Percentiles rank a stretch among this genome's conserved stretches.
phyloP scores from a whole-genome alignment of 768 basidiomycete species.

The Psilocybe cubensis region DNA sequence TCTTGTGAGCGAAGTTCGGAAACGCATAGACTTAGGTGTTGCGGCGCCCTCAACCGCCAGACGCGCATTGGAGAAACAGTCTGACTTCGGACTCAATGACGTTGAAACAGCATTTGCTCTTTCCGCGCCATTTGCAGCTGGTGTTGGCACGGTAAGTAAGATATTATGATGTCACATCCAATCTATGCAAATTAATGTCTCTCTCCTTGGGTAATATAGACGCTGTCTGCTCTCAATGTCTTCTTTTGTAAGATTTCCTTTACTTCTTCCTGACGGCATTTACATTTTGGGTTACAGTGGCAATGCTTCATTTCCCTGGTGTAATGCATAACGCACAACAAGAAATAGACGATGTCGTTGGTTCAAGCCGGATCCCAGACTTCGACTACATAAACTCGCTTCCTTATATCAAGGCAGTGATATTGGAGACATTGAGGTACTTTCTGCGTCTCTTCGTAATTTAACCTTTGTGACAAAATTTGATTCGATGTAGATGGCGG shows the following conservation, averaged over 20 bases:
- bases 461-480: too few relatives aligned
- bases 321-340: constrained; percentile 35
- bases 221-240: constrained; percentile 7
- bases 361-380: constrained; percentile 31
- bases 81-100: constrained; percentile 43
- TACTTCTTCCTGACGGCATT: not conserved
- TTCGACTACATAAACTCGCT: constrained; percentile 31
- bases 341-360: constrained; percentile 38
- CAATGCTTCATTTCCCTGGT: constrained; percentile 34
- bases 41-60: constrained; percentile 37
- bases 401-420: constrained; percentile 27
- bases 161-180: not conserved
- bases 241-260: constrained; percentile 14
- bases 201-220: not conserved
- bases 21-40: constrained; percentile 22
- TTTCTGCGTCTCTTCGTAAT: constrained; percentile 3
- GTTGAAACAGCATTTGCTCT: constrained; percentile 45
- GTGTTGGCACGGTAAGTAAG: constrained; percentile 32
- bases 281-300: constrained; percentile 27
- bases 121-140: constrained; percentile 32
- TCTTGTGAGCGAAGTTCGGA: constrained; percentile 27
- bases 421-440: constrained; percentile 27
- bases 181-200: constrained; percentile 10
- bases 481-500: constrained; percentile 30
- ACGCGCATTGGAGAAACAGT: constrained; percentile 43